A percentile compares a stretch with the other conserved stretches of the same genome.
Evolutionary conservation across 225 moss, liverwort and hornwort genomes (phyloP).

Genomic region (Climacium dendroides): DNA sequence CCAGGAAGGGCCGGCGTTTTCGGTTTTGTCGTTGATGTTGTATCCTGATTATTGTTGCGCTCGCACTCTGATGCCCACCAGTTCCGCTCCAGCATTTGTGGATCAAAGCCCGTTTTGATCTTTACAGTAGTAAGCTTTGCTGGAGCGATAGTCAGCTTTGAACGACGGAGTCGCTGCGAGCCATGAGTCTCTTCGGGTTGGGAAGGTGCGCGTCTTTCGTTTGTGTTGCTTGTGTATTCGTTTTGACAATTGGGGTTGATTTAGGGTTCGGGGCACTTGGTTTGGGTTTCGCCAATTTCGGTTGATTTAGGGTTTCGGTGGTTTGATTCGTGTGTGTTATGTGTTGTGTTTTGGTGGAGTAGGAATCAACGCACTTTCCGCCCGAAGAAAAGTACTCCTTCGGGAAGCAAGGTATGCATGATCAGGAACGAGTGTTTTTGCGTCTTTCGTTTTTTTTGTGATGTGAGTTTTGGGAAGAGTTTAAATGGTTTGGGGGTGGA

Average conservation of each 20-base stretch:
- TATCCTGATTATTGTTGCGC: neutral
- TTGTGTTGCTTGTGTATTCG: neutral
- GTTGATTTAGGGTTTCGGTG: neutral
- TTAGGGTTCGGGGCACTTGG: neutral
- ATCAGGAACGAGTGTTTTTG: neutral
- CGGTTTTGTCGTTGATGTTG: neutral
- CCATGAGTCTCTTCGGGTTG: slow-evolving; percentile 99
- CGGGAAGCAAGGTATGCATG: slow-evolving; percentile 78
- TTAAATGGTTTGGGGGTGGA: neutral
- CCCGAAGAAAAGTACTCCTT: slow-evolving; percentile 88
- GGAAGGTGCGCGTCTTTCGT: slow-evolving; percentile 35
- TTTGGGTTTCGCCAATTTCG: neutral
- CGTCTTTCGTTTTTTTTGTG: neutral
- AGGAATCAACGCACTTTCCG: slow-evolving; percentile 99
- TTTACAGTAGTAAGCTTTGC: neutral
- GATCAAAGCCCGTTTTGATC: neutral
- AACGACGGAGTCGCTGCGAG: slow-evolving; percentile 66
- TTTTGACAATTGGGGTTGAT: neutral
- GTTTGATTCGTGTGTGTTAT: neutral
- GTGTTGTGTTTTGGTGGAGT: neutral
- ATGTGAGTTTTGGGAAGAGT: neutral
- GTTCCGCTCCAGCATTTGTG: neutral
- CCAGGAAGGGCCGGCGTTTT: neutral
- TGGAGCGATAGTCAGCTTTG: slow-evolving; percentile 2
- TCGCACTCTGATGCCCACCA: neutral